Percentiles rank a stretch among this genome's conserved stretches.
Conservation (phyloP, 2,329 filamentous ascomycete genomes). For the Pseudocercospora pini-densiflorae region DNA sequence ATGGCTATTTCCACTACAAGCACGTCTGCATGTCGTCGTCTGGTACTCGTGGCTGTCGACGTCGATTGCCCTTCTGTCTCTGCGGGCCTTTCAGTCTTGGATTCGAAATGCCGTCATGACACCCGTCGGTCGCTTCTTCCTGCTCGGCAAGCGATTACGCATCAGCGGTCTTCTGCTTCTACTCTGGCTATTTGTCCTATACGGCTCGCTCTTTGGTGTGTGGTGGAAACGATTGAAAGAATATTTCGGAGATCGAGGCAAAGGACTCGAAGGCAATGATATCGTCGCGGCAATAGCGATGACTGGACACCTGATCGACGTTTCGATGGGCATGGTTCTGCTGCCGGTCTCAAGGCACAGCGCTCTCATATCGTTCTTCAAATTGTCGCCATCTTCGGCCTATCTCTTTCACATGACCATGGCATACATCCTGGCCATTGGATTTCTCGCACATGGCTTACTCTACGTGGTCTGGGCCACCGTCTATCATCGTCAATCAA, state of each 20-base stretch:
- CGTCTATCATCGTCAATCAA: not conserved
- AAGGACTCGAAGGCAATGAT: slow-evolving; percentile 12
- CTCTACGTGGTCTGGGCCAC: slow-evolving; percentile 19
- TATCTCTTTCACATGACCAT: slow-evolving; percentile 21
- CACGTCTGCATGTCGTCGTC: slow-evolving; percentile 23
- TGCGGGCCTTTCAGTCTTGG: slow-evolving; percentile 17
- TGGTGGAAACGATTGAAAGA: slow-evolving; percentile 23
- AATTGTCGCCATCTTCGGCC: slow-evolving; percentile 17
- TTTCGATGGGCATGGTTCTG: slow-evolving; percentile 25
- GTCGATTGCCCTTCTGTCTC: slow-evolving; percentile 17
- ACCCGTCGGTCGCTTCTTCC: slow-evolving; percentile 4
- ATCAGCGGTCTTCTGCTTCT: slow-evolving; percentile 18
- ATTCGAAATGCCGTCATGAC: slow-evolving; percentile 8
- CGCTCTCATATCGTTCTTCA: slow-evolving; percentile 24
- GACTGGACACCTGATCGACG: slow-evolving; percentile 21
- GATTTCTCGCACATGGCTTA: slow-evolving; percentile 15
- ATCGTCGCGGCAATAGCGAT: slow-evolving; percentile 20
- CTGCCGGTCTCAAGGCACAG: slow-evolving; percentile 22
- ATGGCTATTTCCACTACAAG: slow-evolving; percentile 22
- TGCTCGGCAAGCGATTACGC: slow-evolving; percentile 15
- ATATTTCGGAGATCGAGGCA: slow-evolving; percentile 19
- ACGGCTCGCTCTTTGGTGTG: slow-evolving; percentile 19
- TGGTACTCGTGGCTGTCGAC: slow-evolving; percentile 24
- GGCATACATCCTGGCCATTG: slow-evolving; percentile 16
- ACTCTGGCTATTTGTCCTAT: slow-evolving; percentile 16